These are phyloP conservation scores for Mortierella sp. DNA, from an alignment of 371 early-diverging fungal genomes.

Conservation along the genomic window DNA sequence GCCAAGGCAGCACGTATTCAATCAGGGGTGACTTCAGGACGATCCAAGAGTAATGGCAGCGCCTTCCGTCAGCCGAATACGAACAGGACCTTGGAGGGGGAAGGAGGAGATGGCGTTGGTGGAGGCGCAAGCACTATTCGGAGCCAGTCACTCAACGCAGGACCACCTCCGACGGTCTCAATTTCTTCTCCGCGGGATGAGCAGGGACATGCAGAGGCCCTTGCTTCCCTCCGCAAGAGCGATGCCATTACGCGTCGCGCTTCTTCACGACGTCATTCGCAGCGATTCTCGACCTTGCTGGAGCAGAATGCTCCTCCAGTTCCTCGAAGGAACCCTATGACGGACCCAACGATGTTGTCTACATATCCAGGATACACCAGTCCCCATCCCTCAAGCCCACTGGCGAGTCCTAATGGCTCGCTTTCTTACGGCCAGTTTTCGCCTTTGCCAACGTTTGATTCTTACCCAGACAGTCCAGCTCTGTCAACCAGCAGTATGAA, in stretches of 20 bases:
- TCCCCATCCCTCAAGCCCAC: slow-evolving; percentile 36
- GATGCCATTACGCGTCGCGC: slow-evolving; percentile 51
- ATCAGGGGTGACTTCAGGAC: slow-evolving; percentile 24
- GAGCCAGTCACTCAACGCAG: slow-evolving; percentile 22
- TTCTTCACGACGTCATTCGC: slow-evolving; percentile 44
- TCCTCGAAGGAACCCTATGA: slow-evolving; percentile 35
- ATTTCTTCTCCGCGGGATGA: slow-evolving; percentile 27
- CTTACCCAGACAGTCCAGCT: slow-evolving; percentile 20
- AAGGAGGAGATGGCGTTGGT: not conserved
- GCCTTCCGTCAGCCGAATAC: slow-evolving; percentile 26
- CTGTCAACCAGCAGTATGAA: slow-evolving; percentile 19
- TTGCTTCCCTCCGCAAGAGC: slow-evolving; percentile 60
- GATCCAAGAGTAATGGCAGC: slow-evolving; percentile 32
- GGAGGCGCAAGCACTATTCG: slow-evolving; percentile 1
- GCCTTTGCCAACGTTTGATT: slow-evolving; percentile 25
- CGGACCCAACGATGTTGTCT: slow-evolving; percentile 24
- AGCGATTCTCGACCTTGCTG: slow-evolving; percentile 43
- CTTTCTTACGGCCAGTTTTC: slow-evolving; percentile 19
- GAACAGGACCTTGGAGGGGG: slow-evolving; percentile 13
- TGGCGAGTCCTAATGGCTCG: slow-evolving; percentile 24
- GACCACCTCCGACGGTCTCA: slow-evolving; percentile 23
- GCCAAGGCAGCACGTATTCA: slow-evolving; percentile 18
- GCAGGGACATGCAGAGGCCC: slow-evolving; percentile 43
- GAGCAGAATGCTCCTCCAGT: slow-evolving; percentile 42
- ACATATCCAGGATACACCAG: slow-evolving; percentile 33